A percentile compares a stretch with the other conserved stretches of the same genome.
phyloP scores from a whole-genome alignment of 225 moss, liverwort and hornwort species.

The Thuidium tamariscinum region DNA sequence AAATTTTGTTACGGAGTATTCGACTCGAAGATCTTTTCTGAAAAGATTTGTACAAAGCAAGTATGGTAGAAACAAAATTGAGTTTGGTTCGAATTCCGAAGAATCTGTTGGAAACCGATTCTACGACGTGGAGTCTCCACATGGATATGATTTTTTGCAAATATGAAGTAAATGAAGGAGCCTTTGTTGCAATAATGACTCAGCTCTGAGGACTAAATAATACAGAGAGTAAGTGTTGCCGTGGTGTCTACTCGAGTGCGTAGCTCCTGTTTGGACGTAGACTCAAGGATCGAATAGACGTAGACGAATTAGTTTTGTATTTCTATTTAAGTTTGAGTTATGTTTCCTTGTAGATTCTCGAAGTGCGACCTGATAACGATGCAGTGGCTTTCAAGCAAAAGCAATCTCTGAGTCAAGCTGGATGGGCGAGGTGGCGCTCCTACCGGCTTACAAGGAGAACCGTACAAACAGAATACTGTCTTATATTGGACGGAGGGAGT shows the following conservation, averaged over 20 bases:
- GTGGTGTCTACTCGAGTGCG: not conserved
- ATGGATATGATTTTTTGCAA: not conserved
- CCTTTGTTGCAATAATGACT: not conserved
- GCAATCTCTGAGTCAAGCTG: not conserved
- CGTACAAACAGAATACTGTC: not conserved
- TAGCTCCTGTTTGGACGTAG: not conserved
- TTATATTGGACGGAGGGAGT: not conserved
- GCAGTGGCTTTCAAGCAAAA: not conserved
- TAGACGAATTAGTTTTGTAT: not conserved
- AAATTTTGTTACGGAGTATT: too few species aligned
- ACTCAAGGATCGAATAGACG: not conserved
- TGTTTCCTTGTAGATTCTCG: not conserved
- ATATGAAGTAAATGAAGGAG: not conserved
- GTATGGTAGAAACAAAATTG: too few species aligned
- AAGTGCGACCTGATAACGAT: not conserved
- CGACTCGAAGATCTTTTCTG: not conserved
- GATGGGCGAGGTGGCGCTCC: not conserved
- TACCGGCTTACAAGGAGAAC: not conserved
- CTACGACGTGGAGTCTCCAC: not conserved
- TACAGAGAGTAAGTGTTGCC: not conserved
- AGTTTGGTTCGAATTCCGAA: not conserved
- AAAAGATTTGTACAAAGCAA: not conserved
- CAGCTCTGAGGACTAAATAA: not conserved
- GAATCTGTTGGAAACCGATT: not conserved
- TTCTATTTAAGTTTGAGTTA: not conserved